Evolutionary conservation across 176 grass and related monocot species (phyloP), one percentile per base, ranked within the genome.

Genomic region (Areca catechu): DNA sequence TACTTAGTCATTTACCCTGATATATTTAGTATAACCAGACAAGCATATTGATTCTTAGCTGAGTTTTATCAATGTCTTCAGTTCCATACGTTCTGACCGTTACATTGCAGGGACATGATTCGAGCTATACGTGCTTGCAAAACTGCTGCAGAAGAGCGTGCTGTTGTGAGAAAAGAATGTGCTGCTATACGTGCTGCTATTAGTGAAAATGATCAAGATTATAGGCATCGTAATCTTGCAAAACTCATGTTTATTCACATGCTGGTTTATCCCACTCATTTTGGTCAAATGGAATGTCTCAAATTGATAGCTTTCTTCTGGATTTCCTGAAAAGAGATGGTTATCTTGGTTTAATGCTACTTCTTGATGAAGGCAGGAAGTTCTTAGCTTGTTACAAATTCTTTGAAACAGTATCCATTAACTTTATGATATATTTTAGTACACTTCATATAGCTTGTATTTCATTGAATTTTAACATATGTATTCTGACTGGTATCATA

Each of bases 241-340:
- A 98, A 98, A 74, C 94, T 98, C 27, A 98, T 98, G 94, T 98
- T 98, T 76, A 98, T 98, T 63, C 94, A 98, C 76, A 98, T 98
- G 94, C 94, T 98, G 61, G 94, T 88, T 18, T 98, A 98, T 77
- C 94, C 94, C 51, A 98, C 94, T 24, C 94, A 98, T 79, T 98
- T 98, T 60, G 94, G 94, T 16, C 94, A 98, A 83, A 98, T 98
- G 94, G 94, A 98, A 77, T 98, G 94, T 68, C 87, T 98, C 78
- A 98, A 98, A 69, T 82, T 98, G 62, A 98, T 98, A 61, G 88
- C 94, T n/a, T n/a, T 76, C 87, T 49, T 67, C 94, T 66, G 94
- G 94, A 0, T 98, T 98, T 73, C 94, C 94, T 0, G 94, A 93
- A 66, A 98, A 98, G 75, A 77, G 94, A 76, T 72, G 94, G 94